Evolutionary conservation across 192 early-diverging fungal species (phyloP), one percentile per base, ranked within the genome.

Genomic region (Umbelopsis vinacea): DNA sequence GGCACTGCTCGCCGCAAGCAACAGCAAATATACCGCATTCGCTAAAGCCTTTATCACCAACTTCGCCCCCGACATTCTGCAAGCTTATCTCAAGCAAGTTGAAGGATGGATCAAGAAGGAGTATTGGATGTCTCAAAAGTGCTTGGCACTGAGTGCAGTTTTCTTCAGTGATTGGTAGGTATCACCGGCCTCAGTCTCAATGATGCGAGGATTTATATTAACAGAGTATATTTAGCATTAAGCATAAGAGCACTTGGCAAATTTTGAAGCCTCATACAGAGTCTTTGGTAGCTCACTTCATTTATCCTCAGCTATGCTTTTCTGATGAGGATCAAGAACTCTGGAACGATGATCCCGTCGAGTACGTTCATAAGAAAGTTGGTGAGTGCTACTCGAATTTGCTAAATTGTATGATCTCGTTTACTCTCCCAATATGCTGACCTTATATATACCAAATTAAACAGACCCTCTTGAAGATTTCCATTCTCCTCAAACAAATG

Each of bases 261-360:
- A 86, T 96, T 72, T 80, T 98, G 68, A 95, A 95, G 82, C 90
- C 93, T 38, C 92, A 97, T 73, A 82, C 89, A 21, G 89, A 90
- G 70, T 86, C 87, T 5, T 82, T 99, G 45, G 87, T 98, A 22
- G 79, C 89, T n/a, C 89, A 95, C 50, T 97, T 93, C 79, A 92
- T 97, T 70, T 98, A 95, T 87, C 96, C 96, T 72, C 90, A 93
- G 66, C 76, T 99, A 53, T 97, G 93, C 85, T 97, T 97, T 76
- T 89, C 89, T 75, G 74, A 86, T 23, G 87, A 87, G 52, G 97
- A 99, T 76, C 85, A 92, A 73, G 86, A 93, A 80, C 86, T 97
- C 24, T 99, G 97, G 97, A 83, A 90, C 48, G 93, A 96, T 43
- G 94, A 98, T 76, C 92, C 94, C 4, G 89, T 95, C 23, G 97